Evolutionary conservation across 257 asterid species (phyloP).

Genomic region (Ballota nigra): DNA sequence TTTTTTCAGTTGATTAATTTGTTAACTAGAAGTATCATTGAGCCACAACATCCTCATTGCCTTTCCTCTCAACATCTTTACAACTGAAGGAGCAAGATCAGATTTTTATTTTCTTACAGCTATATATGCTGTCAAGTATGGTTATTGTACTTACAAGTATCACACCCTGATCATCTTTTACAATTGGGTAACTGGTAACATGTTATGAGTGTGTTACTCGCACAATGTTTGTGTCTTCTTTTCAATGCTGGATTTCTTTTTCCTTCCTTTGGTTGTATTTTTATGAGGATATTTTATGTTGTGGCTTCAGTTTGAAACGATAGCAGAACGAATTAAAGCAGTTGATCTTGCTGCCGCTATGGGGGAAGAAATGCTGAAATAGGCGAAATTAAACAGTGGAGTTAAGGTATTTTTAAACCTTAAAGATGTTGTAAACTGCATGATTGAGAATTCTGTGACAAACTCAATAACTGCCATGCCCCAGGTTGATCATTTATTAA

Average conservation of each 20-base stretch:
- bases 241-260: neutral
- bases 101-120: no score
- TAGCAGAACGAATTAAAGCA: slow-evolving; percentile 79
- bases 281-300: slow-evolving; percentile 24
- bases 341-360: slow-evolving; percentile 94
- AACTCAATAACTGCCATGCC: slow-evolving; percentile 14
- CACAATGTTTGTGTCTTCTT: neutral
- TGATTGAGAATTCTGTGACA: slow-evolving; percentile 7
- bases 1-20: no score
- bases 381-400: slow-evolving; percentile 45
- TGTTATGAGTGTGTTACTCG: slow-evolving; percentile 7
- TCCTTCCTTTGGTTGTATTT: slow-evolving; percentile 16
- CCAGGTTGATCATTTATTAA: slow-evolving; percentile 67
- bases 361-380: slow-evolving; percentile 93
- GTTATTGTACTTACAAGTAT: neutral
- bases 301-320: slow-evolving; percentile 77
- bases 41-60: no score
- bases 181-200: neutral
- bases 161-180: slow-evolving; percentile 1
- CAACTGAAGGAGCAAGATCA: no score
- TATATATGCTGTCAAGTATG: no score
- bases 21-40: no score
- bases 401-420: slow-evolving; percentile 48
- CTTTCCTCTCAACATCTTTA: no score
- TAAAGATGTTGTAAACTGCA: slow-evolving; percentile 15